A percentile compares a stretch with the other conserved stretches of the same genome.
Evolutionary conservation across 164 flowering plant genomes (phyloP).

Genomic region (Santalum album): DNA sequence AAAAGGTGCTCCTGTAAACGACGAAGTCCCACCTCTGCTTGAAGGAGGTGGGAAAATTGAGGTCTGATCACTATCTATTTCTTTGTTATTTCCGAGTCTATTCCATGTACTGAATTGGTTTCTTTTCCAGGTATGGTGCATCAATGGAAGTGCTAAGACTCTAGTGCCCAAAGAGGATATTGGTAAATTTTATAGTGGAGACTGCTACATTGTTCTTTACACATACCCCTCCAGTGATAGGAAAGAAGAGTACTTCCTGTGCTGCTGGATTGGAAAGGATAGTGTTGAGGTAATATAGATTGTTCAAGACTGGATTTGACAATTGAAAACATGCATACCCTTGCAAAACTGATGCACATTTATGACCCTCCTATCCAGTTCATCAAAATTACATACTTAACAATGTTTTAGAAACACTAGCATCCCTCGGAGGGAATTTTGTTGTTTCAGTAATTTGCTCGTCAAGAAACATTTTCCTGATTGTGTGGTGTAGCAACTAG

Average conservation of each 20-base stretch:
- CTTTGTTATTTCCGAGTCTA: too few relatives aligned
- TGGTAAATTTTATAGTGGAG: slow-evolving; percentile 95
- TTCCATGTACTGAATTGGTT: slow-evolving; percentile 6
- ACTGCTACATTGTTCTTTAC: slow-evolving; percentile 90
- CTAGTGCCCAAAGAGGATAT: slow-evolving; percentile 75
- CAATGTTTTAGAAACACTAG: too few relatives aligned
- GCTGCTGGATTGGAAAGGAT: slow-evolving; percentile 93
- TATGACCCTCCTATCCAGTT: too few relatives aligned
- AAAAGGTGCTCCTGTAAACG: slow-evolving; percentile 68
- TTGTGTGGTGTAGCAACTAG: too few relatives aligned
- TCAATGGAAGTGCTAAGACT: slow-evolving; percentile 86
- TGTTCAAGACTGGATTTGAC: not conserved
- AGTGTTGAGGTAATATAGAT: slow-evolving; percentile 67
- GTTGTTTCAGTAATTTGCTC: too few relatives aligned
- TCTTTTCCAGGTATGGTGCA: slow-evolving; percentile 73
- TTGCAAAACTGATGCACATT: not conserved
- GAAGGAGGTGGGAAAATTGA: slow-evolving; percentile 90
- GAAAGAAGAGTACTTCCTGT: slow-evolving; percentile 84
- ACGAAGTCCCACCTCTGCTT: slow-evolving; percentile 92
- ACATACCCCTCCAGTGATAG: slow-evolving; percentile 87
- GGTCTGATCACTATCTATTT: slow-evolving; percentile 30
- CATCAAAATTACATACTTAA: too few relatives aligned
- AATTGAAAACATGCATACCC: not conserved
- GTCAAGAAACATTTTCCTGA: too few relatives aligned
- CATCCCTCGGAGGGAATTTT: too few relatives aligned